Evolutionary conservation across 371 early-diverging fungal genomes (phyloP), one percentile per base, ranked within the genome.

Genomic region (Saksenaea oblongispora): DNA sequence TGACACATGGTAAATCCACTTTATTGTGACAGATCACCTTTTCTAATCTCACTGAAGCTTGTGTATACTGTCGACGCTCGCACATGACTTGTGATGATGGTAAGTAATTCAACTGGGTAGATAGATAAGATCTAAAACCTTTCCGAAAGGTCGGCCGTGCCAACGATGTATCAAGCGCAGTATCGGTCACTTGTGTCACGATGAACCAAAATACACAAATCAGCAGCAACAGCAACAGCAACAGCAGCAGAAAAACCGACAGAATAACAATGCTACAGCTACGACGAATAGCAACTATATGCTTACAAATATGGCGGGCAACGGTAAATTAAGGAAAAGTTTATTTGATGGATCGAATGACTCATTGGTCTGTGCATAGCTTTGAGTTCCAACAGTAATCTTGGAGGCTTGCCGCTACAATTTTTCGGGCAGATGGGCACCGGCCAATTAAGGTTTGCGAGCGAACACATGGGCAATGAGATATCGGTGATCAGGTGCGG

Each of bases 91-190:
- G 92, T 76, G 90, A 93, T 73, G 86, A 87, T 65, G 89, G 88
- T 87, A 79, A 61, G 66, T 54, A 13, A 51, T 27, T 15, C n/a
- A 5, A 42, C 18, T 34, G 26, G 1, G 17, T 61, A 10, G 22
- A 18, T 18, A 47, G 17, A n/a, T 47, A 22, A 22, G 4, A 10
- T 4, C 4, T 22, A 18, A 8, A 22, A 39, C 39, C 3, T 9
- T 47, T 22, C 27, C 2, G 10, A 18, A 22, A 88, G 90, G 89
- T 37, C 88, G 97, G 18, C 97, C 97, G 18, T 97, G 97, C 75
- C 92, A 93, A 69, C 89, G 97, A 27, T 97, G 97, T 75, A 92
- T 97, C 54, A 93, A 93, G 74, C 87, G 96, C 41, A 91, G 89
- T 68, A 97, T 97, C 64, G 92, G 93, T 10, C 93, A 95, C 68